Percentiles rank a stretch among this genome's conserved stretches.
Conservation (phyloP, 2,329 filamentous ascomycete genomes). For the Pseudogymnoascus sp. region DNA sequence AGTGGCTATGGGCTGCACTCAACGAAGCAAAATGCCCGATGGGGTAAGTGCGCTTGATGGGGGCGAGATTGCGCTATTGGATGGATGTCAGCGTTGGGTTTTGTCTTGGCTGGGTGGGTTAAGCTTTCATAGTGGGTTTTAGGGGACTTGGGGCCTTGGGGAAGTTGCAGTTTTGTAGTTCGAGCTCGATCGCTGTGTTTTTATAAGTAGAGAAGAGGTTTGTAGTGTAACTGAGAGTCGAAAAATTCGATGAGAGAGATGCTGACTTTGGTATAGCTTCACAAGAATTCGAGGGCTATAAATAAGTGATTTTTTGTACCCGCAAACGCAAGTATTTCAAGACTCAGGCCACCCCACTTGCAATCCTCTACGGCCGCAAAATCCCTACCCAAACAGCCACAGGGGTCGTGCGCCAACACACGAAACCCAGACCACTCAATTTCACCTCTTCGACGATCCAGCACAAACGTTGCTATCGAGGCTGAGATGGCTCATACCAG, state of each 20-base stretch:
- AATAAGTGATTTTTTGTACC: background rate
- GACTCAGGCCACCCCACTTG: background rate
- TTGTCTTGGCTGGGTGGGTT: background rate
- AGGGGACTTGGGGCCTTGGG: background rate
- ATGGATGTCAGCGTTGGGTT: background rate
- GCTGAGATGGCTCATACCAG: background rate
- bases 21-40: background rate
- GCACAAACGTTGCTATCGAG: background rate
- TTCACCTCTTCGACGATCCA: too few relatives aligned
- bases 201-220: background rate
- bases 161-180: background rate
- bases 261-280: background rate
- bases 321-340: background rate
- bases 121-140: background rate
- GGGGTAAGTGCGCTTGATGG: background rate
- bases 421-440: background rate
- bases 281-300: background rate
- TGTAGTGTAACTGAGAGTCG: background rate
- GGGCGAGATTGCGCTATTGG: background rate
- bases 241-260: background rate
- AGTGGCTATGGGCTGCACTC: background rate
- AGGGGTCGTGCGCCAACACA: background rate
- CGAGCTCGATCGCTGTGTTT: background rate
- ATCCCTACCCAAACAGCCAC: background rate
- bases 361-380: background rate